These are phyloP conservation scores for Plenodomus biglobosus DNA, from an alignment of 2,329 filamentous ascomycete species.

Conservation along the genomic window DNA sequence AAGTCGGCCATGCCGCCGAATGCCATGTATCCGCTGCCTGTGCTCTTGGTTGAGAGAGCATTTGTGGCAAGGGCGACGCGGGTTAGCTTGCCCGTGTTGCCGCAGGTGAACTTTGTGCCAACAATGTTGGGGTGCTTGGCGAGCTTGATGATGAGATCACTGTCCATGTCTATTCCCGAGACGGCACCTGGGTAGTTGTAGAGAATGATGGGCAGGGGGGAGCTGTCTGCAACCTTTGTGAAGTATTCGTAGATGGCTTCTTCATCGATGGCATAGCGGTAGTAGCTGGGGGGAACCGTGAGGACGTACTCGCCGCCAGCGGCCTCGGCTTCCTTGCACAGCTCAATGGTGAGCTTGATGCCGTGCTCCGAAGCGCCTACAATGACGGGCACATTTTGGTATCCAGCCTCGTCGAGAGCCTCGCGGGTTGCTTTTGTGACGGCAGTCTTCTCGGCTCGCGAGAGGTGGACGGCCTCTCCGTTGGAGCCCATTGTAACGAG, in stretches of 20 bases:
- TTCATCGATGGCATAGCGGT: constrained; percentile 74
- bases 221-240: constrained; percentile 71
- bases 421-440: constrained; percentile 78
- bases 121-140: constrained; percentile 80
- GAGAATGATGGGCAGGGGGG: constrained; percentile 75
- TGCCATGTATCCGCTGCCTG: constrained; percentile 67
- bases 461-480: constrained; percentile 84
- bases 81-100: constrained; percentile 85
- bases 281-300: constrained; percentile 80
- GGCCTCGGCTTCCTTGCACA: constrained; percentile 65
- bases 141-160: constrained; percentile 78
- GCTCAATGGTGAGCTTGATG: constrained; percentile 76
- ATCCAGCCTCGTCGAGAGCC: constrained; percentile 79
- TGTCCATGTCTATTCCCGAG: constrained; percentile 85
- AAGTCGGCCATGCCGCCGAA: constrained; percentile 89
- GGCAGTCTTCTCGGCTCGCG: constrained; percentile 71
- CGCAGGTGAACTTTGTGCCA: constrained; percentile 90
- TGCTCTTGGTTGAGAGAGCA: constrained; percentile 64
- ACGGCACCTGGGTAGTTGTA: constrained; percentile 94
- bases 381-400: constrained; percentile 74
- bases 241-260: constrained; percentile 73
- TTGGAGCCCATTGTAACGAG: constrained; percentile 89
- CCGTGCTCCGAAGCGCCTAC: constrained; percentile 80
- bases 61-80: constrained; percentile 73
- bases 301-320: constrained; percentile 80